Evolutionary conservation across 768 basidiomycete species (phyloP), one percentile per base, ranked within the genome.

Genomic region (Mycena epipterygia): DNA sequence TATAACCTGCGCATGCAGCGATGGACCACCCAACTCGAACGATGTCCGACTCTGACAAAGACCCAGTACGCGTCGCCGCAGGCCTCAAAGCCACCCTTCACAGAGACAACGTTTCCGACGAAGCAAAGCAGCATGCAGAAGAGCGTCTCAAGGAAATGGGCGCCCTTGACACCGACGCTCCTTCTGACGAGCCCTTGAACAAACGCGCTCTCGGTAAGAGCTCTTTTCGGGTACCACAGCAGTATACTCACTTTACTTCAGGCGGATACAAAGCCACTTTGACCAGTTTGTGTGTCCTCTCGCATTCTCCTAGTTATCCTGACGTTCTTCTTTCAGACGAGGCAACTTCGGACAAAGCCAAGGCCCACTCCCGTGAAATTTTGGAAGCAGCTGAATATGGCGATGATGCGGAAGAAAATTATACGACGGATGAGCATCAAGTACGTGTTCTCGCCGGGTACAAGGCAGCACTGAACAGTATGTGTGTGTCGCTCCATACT

Each of bases 391-490:
- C 83, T 4, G 88, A 84, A 0, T 81, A 85, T n/a, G n/a, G n/a
- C 52, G 67, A 73, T 2, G 58, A 75, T 48, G 68, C 76, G 0
- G 66, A 66, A 27, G 42, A 29, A 19, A 44, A 49, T 35, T 19
- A 4, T n/a, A n/a, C 6, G 21, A 78, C 79, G 0, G 80, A 74
- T 0, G 81, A 85, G 71, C 87, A 89, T 60, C 68, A 79, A 56
- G 82, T 74, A 2, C 87, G 84, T 39, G 87, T 90, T 46, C 74
- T 87, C 6, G 89, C 83, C 0, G 89, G 89, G 13, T 89, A 89
- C 76, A 90, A 90, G 70, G 88, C 89, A 32, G 84, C 89, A 1
- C 74, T 90, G 2, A 72, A 78, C 57, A 90, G 89, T 89, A 69
- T 52, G 85, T 42, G 21, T 37, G 1, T n/a, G 72, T 23, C 48